These are phyloP conservation scores for Zychaea mexicana DNA, from an alignment of 371 early-diverging fungal species.

Conservation along the genomic window DNA sequence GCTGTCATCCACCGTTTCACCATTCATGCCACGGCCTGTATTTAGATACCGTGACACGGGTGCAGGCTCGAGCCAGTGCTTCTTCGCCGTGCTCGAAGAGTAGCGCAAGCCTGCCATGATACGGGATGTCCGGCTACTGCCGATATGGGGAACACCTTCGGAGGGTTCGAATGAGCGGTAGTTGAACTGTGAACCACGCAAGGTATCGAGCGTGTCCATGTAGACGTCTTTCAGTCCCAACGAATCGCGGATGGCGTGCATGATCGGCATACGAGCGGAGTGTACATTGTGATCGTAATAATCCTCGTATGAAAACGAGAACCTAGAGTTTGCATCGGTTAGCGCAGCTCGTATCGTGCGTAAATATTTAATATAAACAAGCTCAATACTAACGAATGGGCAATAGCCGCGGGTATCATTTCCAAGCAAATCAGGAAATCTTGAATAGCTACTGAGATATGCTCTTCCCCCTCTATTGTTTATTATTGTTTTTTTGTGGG, in stretches of 20 bases:
- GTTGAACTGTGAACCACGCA: constrained; percentile 77
- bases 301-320: constrained; percentile 78
- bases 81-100: constrained; percentile 71
- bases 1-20: constrained; percentile 25
- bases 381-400: constrained; percentile 65
- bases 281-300: constrained; percentile 63
- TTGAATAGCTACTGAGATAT: constrained; percentile 87
- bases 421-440: constrained; percentile 93
- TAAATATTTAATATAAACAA: too few species aligned
- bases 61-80: constrained; percentile 74
- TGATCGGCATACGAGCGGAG: constrained; percentile 79
- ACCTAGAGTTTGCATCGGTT: too few species aligned
- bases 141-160: constrained; percentile 63
- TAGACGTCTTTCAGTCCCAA: constrained; percentile 83
- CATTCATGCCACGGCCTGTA: constrained; percentile 39
- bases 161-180: constrained; percentile 83
- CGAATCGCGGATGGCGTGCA: constrained; percentile 80
- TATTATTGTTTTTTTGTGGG: too few species aligned
- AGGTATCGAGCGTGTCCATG: constrained; percentile 78
- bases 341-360: too few species aligned
- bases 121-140: constrained; percentile 60
- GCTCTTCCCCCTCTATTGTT: constrained; percentile 49
- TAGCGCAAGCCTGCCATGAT: constrained; percentile 83
- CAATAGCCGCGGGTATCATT: constrained; percentile 84
- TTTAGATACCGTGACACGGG: constrained; percentile 41